These are phyloP conservation scores for Lenwebbia sp. DNA, from an alignment of 345 rosid genomes.

Conservation along the genomic window DNA sequence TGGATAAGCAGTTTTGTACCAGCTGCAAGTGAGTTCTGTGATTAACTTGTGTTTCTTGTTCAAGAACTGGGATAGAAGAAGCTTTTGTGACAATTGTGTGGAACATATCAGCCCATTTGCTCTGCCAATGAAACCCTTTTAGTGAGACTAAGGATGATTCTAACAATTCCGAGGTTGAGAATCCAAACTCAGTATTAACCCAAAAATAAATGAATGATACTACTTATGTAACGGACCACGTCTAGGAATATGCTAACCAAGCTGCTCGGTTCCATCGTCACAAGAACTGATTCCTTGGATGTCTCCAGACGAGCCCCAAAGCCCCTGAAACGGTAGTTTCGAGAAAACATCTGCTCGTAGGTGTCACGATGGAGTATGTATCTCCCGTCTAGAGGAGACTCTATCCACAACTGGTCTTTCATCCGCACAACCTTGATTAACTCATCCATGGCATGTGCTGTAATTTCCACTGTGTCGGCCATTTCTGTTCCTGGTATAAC, in stretches of 20 bases:
- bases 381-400: conserved; percentile 18
- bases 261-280: conserved; percentile 23
- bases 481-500: conserved; percentile 24
- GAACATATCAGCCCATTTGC: conserved; percentile 49
- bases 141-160: not conserved
- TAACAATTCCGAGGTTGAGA: not conserved
- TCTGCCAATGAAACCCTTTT: conserved; percentile 17
- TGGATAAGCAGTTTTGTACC: conserved; percentile 19
- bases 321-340: conserved; percentile 14
- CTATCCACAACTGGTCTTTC: conserved; percentile 51
- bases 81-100: conserved; percentile 54
- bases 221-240: conserved; percentile 22
- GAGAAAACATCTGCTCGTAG: conserved; percentile 27
- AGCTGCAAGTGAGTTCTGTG: conserved; percentile 35
- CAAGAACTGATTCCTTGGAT: conserved; percentile 35
- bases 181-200: not conserved
- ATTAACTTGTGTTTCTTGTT: conserved; percentile 13
- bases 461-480: conserved; percentile 23
- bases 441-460: conserved; percentile 42
- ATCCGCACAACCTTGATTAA: conserved; percentile 23
- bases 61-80: conserved; percentile 24
- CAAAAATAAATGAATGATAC: not conserved
- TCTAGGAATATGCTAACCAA: conserved; percentile 43
- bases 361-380: conserved; percentile 18
- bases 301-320: conserved; percentile 41